Base-by-base conservation (phyloP, 164 flowering plant genomes). In the Santalum album region DNA sequence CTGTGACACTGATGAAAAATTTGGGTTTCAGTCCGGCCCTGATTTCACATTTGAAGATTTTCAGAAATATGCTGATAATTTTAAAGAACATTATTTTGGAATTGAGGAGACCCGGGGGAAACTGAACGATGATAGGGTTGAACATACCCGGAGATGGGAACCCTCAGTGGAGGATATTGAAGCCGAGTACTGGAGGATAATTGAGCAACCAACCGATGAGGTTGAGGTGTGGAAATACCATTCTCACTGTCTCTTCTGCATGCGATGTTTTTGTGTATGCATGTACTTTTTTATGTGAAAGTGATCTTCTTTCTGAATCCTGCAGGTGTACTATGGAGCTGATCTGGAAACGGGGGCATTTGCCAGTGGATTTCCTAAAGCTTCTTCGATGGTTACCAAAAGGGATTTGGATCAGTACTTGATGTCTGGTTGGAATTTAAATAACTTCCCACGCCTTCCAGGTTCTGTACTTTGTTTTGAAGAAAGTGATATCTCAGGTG, bases 181-280 rank as follows among this genome's bases (percentile, higher is more conserved):
- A 71, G 96, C 91, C 54, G 96, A 89, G 71, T 89, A 89, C 69
- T 89, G 96, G 96, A 74, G 96, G 59, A 84, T 86, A 52, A 67
- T 89, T 68, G 96, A 89, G 76, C 74, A 80, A 47, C 75, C 87
- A 55, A 77, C 87, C 2, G 86, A 84, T 58, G 91, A 89, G 49
- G 75, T 86, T 58, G 91, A 86, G 96, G 96, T 88, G 72, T 48
- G 48, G 15, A 21, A 40, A 42, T 36, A 47, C 51, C 20, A 9
- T 62, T 55, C 32, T 36, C 20, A 0, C 19, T 54, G 6, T 18
- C 25, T 17, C 44, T 36, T n/a, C 12, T 22, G n/a, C n/a, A n/a
- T n/a, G n/a, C n/a, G 7, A 5, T 22, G 19, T 25, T 19, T 19
- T 18, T 25, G 16, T 34, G 32, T 34, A 14, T 16, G 14, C n/a